Conservation (phyloP, 2,329 filamentous ascomycete species). For the Colletotrichum noveboracense region DNA sequence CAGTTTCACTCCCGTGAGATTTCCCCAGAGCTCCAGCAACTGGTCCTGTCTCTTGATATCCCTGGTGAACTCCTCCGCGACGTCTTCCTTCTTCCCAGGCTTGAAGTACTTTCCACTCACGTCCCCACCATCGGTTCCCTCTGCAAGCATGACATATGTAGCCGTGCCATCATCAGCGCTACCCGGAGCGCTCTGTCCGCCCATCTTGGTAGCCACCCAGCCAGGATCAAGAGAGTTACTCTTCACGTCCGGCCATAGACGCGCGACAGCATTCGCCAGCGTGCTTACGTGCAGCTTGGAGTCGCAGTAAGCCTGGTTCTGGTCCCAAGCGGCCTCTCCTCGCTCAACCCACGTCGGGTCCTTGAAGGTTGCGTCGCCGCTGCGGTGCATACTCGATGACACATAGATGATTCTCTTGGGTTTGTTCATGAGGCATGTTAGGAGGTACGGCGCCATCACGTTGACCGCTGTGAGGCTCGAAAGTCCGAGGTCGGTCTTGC, state of each 20-base stretch:
- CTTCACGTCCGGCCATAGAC: slow-evolving; percentile 44
- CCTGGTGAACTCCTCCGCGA: slow-evolving; percentile 32
- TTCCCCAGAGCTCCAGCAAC: slow-evolving; percentile 41
- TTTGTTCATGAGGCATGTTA: slow-evolving; percentile 54
- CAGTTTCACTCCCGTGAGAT: slow-evolving; percentile 27
- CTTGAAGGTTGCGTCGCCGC: slow-evolving; percentile 49
- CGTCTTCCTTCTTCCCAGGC: slow-evolving; percentile 30
- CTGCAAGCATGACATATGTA: slow-evolving; percentile 51
- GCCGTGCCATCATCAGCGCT: slow-evolving; percentile 51
- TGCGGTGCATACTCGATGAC: slow-evolving; percentile 54
- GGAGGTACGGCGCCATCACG: slow-evolving; percentile 61
- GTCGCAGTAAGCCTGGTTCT: slow-evolving; percentile 49
- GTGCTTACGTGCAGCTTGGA: slow-evolving; percentile 62
- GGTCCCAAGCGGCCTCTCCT: slow-evolving; percentile 40
- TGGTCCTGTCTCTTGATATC: slow-evolving; percentile 48
- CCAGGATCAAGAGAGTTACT: slow-evolving; percentile 56
- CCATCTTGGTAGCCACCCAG: slow-evolving; percentile 62
- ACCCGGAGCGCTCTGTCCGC: slow-evolving; percentile 50
- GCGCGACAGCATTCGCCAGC: slow-evolving; percentile 58
- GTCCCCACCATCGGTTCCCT: slow-evolving; percentile 37
- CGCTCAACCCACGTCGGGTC: slow-evolving; percentile 30
- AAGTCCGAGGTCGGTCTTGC: slow-evolving; percentile 36
- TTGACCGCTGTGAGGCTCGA: slow-evolving; percentile 60
- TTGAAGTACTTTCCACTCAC: slow-evolving; percentile 45
- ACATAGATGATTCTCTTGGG: slow-evolving; percentile 57